phyloP scores from a whole-genome alignment of 2,329 filamentous ascomycete species.

The Colletotrichum eleusines region DNA sequence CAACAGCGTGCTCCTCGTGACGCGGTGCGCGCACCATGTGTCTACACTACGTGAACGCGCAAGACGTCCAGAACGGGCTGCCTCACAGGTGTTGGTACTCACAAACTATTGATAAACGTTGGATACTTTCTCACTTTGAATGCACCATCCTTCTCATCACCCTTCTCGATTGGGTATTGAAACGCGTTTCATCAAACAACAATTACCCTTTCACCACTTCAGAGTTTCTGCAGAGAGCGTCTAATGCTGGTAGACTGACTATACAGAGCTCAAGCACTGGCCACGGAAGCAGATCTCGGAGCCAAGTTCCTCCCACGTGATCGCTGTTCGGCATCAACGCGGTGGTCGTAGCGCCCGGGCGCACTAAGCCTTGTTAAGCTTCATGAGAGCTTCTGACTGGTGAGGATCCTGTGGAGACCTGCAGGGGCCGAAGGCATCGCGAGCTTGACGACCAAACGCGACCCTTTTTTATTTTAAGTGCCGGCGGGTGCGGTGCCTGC shows the following conservation, averaged over 20 bases:
- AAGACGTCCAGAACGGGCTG: too few species aligned
- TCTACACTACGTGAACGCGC: neutral
- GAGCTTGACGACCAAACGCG: conserved; percentile 20
- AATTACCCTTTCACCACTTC: neutral
- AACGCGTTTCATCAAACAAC: conserved; percentile 16
- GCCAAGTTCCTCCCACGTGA: conserved; percentile 43
- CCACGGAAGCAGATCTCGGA: conserved; percentile 1
- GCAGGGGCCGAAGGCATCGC: conserved; percentile 31
- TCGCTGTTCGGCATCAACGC: conserved; percentile 29
- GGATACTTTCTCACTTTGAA: neutral
- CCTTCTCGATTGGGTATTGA: neutral
- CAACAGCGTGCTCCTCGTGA: neutral
- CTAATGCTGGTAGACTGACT: neutral
- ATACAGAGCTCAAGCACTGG: conserved; percentile 12
- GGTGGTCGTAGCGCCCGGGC: conserved; percentile 48
- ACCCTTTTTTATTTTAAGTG: conserved; percentile 30
- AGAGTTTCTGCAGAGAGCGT: conserved; percentile 7
- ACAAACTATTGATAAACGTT: too few species aligned
- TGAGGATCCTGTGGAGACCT: conserved; percentile 35
- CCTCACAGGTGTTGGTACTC: neutral
- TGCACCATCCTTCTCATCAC: neutral
- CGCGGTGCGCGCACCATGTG: neutral
- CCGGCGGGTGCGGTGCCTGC: conserved; percentile 24
- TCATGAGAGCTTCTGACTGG: conserved; percentile 18
- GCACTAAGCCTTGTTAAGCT: conserved; percentile 46